Evolutionary conservation across 768 basidiomycete species (phyloP).

Genomic region (Imleria badia): DNA sequence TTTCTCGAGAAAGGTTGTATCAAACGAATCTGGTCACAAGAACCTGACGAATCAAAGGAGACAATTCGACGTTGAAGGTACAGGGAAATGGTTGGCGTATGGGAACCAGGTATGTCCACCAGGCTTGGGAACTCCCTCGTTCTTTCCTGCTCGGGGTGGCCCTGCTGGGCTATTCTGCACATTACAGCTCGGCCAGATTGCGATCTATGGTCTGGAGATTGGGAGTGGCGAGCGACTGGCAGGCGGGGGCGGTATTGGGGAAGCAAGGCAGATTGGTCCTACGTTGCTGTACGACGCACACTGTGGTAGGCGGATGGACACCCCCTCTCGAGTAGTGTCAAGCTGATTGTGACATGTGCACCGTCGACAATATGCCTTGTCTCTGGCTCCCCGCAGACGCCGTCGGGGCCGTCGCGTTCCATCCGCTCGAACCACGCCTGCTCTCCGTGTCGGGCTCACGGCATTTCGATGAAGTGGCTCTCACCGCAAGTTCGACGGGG

Average conservation of each 20-base stretch:
- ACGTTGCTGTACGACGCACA: slow-evolving; percentile 51
- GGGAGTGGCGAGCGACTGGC: neutral
- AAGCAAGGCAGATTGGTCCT: slow-evolving; percentile 25
- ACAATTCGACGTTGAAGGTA: slow-evolving; percentile 72
- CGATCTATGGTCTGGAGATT: slow-evolving; percentile 52
- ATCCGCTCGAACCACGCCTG: slow-evolving; percentile 58
- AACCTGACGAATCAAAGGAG: slow-evolving; percentile 71
- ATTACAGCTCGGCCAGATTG: slow-evolving; percentile 55
- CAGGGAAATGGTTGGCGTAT: slow-evolving; percentile 59
- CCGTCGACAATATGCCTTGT: neutral
- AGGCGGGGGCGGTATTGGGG: neutral
- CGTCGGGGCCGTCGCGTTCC: slow-evolving; percentile 70
- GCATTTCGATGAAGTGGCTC: slow-evolving; percentile 45
- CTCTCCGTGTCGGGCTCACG: slow-evolving; percentile 77
- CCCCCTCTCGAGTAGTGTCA: neutral
- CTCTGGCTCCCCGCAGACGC: slow-evolving; percentile 48
- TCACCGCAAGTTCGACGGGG: neutral
- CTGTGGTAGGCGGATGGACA: slow-evolving; percentile 42
- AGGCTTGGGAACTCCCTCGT: neutral
- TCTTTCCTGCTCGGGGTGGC: neutral
- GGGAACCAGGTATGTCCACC: slow-evolving; percentile 62
- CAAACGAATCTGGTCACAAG: neutral
- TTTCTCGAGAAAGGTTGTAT: slow-evolving; percentile 19
- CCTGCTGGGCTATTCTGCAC: neutral
- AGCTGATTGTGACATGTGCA: neutral